Evolutionary conservation across 768 basidiomycete genomes (phyloP), one percentile per base, ranked within the genome.

Genomic region (Vishniacozyma victoriae): DNA sequence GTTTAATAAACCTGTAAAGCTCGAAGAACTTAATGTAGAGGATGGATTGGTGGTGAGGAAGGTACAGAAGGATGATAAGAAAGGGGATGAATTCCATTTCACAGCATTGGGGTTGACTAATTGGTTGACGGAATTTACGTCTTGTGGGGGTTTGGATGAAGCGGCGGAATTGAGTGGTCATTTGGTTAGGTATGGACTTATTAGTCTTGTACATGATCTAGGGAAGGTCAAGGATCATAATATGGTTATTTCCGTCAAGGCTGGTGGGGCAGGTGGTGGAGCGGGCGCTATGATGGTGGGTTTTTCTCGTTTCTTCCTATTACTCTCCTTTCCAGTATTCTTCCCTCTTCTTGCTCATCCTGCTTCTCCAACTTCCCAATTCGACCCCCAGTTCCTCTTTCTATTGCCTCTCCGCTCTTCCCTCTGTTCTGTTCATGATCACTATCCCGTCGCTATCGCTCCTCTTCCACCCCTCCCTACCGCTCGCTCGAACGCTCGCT

Each of bases 81-180:
- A 55, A 31, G 25, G 27, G 13, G 57, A 82, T 64, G 74, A 74
- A 44, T 71, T 73, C 44, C 87, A 87, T 61, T 96, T 99, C 69
- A 76, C 82, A 23, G 91, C 95, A 19, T 82, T 88, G 44, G 80
- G 80, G 37, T 91, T 87, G 0, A 77, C 96, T 46, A 92, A 97
- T 73, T 99, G 95, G 95, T 81, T 99, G 33, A 86, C 88, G 68
- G 95, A 99, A 72, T 95, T 90, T 61, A 90, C 95, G 0, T 95
- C 92, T 1, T 88, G 92, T 26, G 88, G 91, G 26, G 91, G 91
- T 19, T 78, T 88, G 44, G 95, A 99, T 65, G 95, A 97, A 72
- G 92, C 90, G 0, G 88, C 90, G 11, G 95, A 99, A 76, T 86
- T 97, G 82, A 85, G 88, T 2, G 95, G 92, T 3, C 95, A 97